Conservation (phyloP, 2,329 filamentous ascomycete genomes). For the Penicillium occitanis region DNA sequence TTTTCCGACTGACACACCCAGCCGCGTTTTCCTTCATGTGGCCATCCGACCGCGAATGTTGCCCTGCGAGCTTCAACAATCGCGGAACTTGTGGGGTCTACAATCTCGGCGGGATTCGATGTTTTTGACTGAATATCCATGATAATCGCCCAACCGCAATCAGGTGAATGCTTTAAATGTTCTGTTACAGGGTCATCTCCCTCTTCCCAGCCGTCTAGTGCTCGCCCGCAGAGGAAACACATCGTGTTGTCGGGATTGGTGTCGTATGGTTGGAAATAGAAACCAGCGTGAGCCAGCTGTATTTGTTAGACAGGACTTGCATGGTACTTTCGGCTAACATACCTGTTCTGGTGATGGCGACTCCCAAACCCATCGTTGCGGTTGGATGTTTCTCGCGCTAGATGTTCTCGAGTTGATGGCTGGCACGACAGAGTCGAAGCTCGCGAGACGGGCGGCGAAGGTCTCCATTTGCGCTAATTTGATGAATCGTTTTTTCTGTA, state of each 20-base stretch:
- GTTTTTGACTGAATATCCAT: constrained; percentile 56
- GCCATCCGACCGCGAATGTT: constrained; percentile 85
- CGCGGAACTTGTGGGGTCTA: constrained; percentile 70
- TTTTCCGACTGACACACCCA: constrained; percentile 90
- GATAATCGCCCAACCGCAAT: constrained; percentile 84
- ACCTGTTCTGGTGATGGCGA: constrained; percentile 65
- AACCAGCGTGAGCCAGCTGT: constrained; percentile 85
- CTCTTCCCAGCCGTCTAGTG: constrained; percentile 88
- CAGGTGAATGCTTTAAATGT: constrained; percentile 76
- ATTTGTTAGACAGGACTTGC: constrained; percentile 16
- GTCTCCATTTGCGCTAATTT: constrained; percentile 55
- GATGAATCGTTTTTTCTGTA: background rate
- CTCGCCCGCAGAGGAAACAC: constrained; percentile 83
- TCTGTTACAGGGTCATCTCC: constrained; percentile 80
- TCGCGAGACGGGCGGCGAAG: constrained; percentile 73
- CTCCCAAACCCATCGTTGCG: constrained; percentile 73
- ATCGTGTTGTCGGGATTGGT: constrained; percentile 80
- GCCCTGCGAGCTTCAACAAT: constrained; percentile 76
- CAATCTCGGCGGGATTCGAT: constrained; percentile 52
- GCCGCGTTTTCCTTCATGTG: constrained; percentile 80
- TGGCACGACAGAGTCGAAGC: constrained; percentile 66
- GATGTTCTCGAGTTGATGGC: constrained; percentile 70
- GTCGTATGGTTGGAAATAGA: constrained; percentile 78
- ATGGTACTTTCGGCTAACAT: constrained; percentile 29
- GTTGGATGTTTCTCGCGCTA: constrained; percentile 58